These are phyloP conservation scores for Strigomonas oncopelti DNA, from an alignment of 208 protist species.

Conservation along the genomic window DNA sequence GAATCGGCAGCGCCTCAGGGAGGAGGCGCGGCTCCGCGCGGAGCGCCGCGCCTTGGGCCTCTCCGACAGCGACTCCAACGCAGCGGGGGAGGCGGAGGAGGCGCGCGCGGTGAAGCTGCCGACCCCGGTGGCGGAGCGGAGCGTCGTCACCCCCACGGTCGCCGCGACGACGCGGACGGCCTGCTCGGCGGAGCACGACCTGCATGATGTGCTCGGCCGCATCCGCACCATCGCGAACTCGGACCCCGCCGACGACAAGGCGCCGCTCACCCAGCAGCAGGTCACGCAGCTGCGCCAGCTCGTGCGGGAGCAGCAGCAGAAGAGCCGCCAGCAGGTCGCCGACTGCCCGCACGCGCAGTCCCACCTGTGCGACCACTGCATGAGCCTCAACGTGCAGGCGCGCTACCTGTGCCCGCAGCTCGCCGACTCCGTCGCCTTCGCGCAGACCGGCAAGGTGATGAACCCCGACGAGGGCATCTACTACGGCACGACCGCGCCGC, in stretches of 20 bases:
- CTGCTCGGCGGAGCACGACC: conserved; percentile 67
- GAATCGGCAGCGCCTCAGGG: conserved; percentile 61
- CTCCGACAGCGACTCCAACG: conserved; percentile 22
- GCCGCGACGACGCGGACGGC: conserved; percentile 24
- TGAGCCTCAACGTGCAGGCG: conserved; percentile 66
- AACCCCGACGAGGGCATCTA: conserved; percentile 53
- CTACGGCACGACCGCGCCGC: conserved; percentile 31
- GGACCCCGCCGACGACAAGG: conserved; percentile 1
- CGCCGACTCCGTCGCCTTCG: conserved; percentile 44
- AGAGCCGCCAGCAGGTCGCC: conserved; percentile 48
- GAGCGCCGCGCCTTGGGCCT: conserved; percentile 55
- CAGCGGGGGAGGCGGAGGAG: conserved; percentile 15
- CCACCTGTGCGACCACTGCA: conserved; percentile 69
- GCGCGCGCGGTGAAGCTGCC: conserved; percentile 20
- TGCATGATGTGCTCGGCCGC: conserved; percentile 40
- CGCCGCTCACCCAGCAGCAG: conserved; percentile 42
- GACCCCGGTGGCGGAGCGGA: conserved; percentile 12
- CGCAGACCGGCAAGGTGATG: conserved; percentile 49
- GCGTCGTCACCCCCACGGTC: conserved; percentile 2
- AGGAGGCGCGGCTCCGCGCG: conserved; percentile 52
- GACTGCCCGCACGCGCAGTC: conserved; percentile 44
- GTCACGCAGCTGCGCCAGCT: conserved; percentile 54
- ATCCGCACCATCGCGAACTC: conserved; percentile 60
- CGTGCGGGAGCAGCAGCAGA: conserved; percentile 67
- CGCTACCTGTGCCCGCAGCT: conserved; percentile 40